Evolutionary conservation across 768 basidiomycete genomes (phyloP), one percentile per base, ranked within the genome.

Genomic region (Rhizopogon vulgaris): DNA sequence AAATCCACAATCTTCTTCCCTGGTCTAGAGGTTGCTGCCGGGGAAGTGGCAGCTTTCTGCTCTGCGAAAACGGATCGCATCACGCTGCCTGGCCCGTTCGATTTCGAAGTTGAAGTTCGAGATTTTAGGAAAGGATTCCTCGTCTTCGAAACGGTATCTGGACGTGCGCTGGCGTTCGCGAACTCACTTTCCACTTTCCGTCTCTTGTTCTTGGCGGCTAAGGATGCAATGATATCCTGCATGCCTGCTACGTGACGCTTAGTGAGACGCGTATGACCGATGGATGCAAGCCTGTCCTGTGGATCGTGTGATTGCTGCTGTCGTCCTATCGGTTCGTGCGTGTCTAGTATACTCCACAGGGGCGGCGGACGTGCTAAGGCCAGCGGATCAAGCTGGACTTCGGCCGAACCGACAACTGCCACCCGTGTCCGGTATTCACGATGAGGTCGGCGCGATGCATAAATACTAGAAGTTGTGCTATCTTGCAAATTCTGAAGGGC

Each of bases 291-390:
- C 30, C 12, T 45, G 45, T n/a, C 18, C 14, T 39, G n/a, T 22
- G 42, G 28, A 41, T 5, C 25, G 24, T 28, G n/a, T 27, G 3
- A 24, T 11, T 6, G 34, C 34, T 22, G 51, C 4, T 32, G 17
- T 32, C 28, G 37, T 27, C 30, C 25, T 24, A 41, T 22, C 38
- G 25, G 28, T 27, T 14, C 30, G 27, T 12, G 17, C 27, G 38
- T 2, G 15, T 57, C 56, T 11, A 58, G 38, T 15, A 22, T 28
- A 6, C 49, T 59, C 68, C 68, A 67, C 4, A 62, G 54, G 18
- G 64, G 66, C 3, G 66, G 66, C 4, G 48, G 32, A 40, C 66
- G 62, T 47, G 59, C 57, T 38, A 68, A 25, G 41, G 66, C 68
- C 39, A 68, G 27, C 25, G 60, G 56, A 41, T 69, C 62, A 41